Conservation (phyloP, 1,284 basidiomycete genomes). For the Thecaphora thlaspeos region DNA sequence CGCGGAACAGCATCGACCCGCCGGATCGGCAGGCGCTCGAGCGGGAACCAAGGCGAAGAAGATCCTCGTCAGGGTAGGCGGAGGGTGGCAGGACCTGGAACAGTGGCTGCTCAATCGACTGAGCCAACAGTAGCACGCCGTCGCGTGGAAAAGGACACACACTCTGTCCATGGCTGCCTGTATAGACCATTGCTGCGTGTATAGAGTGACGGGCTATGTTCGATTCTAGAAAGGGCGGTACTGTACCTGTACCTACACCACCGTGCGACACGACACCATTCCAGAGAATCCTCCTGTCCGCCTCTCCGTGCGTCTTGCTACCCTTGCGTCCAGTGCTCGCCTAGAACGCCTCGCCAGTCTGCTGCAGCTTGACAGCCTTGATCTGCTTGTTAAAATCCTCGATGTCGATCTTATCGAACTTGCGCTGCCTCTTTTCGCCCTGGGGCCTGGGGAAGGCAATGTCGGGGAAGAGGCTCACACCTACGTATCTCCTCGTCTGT, state of each 20-base stretch:
- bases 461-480: conserved; percentile 42
- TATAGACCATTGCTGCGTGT: too few species aligned
- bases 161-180: too few species aligned
- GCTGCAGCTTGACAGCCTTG: conserved; percentile 31
- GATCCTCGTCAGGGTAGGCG: conserved; percentile 52
- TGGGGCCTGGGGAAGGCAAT: conserved; percentile 29
- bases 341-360: not conserved
- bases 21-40: conserved; percentile 32
- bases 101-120: conserved; percentile 64
- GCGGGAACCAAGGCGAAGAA: conserved; percentile 44
- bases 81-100: conserved; percentile 80
- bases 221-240: too few species aligned
- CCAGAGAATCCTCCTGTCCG: too few species aligned
- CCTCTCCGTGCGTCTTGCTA: too few species aligned
- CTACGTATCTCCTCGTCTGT: conserved; percentile 48
- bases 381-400: conserved; percentile 38
- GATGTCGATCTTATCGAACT: conserved; percentile 51
- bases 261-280: too few species aligned
- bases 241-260: too few species aligned
- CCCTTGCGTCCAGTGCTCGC: too few species aligned
- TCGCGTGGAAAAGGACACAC: too few species aligned
- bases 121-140: conserved; percentile 2
- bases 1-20: conserved; percentile 57
- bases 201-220: too few species aligned
- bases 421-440: conserved; percentile 33